Percentiles rank a stretch among this genome's conserved stretches.
phyloP scores from a whole-genome alignment of 2,329 filamentous ascomycete species.

The Dothistroma pini region DNA sequence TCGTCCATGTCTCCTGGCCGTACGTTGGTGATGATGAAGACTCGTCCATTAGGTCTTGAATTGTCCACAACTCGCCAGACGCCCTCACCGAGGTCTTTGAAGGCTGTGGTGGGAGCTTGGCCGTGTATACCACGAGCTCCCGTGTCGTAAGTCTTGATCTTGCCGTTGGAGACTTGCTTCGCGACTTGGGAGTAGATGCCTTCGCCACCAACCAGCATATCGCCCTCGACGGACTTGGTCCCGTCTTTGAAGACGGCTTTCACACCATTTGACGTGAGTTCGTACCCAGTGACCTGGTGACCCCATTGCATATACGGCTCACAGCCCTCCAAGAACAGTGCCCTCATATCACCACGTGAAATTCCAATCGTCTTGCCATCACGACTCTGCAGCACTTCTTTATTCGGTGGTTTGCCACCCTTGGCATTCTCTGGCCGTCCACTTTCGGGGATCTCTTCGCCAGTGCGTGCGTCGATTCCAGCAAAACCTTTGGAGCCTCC shows the following conservation, averaged over 20 bases:
- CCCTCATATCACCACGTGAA: constrained; percentile 60
- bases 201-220: constrained; percentile 59
- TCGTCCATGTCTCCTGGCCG: constrained; percentile 58
- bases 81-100: constrained; percentile 60
- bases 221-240: constrained; percentile 55
- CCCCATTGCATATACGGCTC: constrained; percentile 56
- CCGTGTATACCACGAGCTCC: constrained; percentile 63
- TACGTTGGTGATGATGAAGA: constrained; percentile 62
- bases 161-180: constrained; percentile 56
- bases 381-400: constrained; percentile 44
- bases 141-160: constrained; percentile 60
- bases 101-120: constrained; percentile 59
- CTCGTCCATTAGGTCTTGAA: constrained; percentile 43
- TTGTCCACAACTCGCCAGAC: constrained; percentile 56
- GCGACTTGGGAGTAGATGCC: constrained; percentile 60
- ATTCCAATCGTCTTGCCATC: constrained; percentile 60
- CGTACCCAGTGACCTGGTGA: constrained; percentile 56
- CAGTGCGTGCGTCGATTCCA: constrained; percentile 52
- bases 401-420: constrained; percentile 9
- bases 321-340: constrained; percentile 54
- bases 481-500: constrained; percentile 51
- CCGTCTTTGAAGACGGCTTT: constrained; percentile 58
- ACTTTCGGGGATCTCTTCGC: constrained; percentile 35
- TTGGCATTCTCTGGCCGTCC: constrained; percentile 1
- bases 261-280: constrained; percentile 54